A percentile compares a stretch with the other conserved stretches of the same genome.
These are phyloP conservation scores for Ceratocystis diversiconidia DNA, from an alignment of 2,329 filamentous ascomycete species.

Conservation along the genomic window DNA sequence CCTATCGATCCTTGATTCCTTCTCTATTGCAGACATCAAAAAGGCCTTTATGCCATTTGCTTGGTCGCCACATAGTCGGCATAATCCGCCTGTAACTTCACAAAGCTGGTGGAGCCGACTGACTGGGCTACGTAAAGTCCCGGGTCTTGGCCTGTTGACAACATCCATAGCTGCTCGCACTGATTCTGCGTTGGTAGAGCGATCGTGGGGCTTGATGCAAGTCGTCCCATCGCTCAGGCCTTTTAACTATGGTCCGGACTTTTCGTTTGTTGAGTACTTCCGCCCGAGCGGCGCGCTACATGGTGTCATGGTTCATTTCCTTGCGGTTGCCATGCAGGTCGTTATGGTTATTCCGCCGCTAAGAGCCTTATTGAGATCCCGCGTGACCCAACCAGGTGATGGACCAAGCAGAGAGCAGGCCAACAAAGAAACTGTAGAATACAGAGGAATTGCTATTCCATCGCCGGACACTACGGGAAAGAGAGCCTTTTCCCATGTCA, in stretches of 20 bases:
- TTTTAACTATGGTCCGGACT: constrained; percentile 46
- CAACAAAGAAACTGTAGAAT: constrained; percentile 47
- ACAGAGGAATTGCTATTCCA: constrained; percentile 40
- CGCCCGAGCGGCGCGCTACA: constrained; percentile 35
- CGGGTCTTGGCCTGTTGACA: constrained; percentile 41
- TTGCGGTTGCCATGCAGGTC: constrained; percentile 30
- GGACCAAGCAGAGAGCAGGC: constrained; percentile 39
- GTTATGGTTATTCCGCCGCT: constrained; percentile 35
- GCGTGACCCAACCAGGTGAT: constrained; percentile 40
- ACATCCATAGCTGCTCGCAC: constrained; percentile 36
- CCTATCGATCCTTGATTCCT: constrained; percentile 43
- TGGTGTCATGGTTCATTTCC: constrained; percentile 38
- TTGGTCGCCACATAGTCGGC: constrained; percentile 41
- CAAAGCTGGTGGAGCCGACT: constrained; percentile 32
- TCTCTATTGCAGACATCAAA: constrained; percentile 34
- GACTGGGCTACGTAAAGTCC: constrained; percentile 36
- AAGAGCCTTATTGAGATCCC: constrained; percentile 31
- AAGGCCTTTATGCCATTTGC: constrained; percentile 37
- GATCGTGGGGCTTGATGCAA: constrained; percentile 48
- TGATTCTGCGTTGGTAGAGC: constrained; percentile 42
- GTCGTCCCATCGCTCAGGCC: constrained; percentile 30
- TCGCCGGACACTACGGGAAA: constrained; percentile 26
- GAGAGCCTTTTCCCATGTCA: constrained; percentile 40
- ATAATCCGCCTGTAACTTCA: constrained; percentile 22
- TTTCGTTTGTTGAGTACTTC: constrained; percentile 42